Base-by-base conservation (phyloP, 495 filamentous ascomycete species). In the Tuber borchii region DNA sequence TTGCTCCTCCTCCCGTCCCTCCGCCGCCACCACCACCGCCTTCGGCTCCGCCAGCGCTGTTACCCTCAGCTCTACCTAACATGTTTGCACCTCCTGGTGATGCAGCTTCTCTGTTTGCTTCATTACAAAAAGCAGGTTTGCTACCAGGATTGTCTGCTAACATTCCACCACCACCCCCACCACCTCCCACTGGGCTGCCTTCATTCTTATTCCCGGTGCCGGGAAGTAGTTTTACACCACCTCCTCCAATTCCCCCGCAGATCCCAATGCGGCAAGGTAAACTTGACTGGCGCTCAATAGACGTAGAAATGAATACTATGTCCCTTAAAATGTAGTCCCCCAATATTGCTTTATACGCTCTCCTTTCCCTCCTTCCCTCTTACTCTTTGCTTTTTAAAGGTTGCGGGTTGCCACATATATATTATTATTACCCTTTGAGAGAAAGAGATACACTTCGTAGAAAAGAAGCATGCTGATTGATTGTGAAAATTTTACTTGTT, bases 281-380 rank as follows among this genome's bases (percentile, higher is more conserved):
- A 56, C 42, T 81, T 56, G 76, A 83, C 42, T 83, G 82, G 82
- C 80, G 81, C 39, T 79, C 86, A 69, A 88, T 89, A 80, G 89
- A 90, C 82, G 89, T 93, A 72, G 87, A 90, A 78, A 85, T 94
- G 84, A 91, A 87, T 74, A 87, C 90, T 37, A 87, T 89, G 17
- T 93, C 93, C 71, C 88, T 97, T 37, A 95, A 94, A 86, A 90
- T 90, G 92, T 92, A 89, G 84, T 90, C 86, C 74, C 77, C 78
- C 72, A 76, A 65, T 65, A 34, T 65, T 65, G 56, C 56, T 65
- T 65, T 69, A 46, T 79, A 71, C 81, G 75, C 72, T 78, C 74
- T 77, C 76, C 73, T 79, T 79, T 78, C 71, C 46, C 56, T 72
- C 43, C 26, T 61, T 61, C 78, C 19, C 40, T 72, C 48, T 48